Base-by-base conservation (phyloP, 805 yeast species). In the Candida wancherniae region DNA sequence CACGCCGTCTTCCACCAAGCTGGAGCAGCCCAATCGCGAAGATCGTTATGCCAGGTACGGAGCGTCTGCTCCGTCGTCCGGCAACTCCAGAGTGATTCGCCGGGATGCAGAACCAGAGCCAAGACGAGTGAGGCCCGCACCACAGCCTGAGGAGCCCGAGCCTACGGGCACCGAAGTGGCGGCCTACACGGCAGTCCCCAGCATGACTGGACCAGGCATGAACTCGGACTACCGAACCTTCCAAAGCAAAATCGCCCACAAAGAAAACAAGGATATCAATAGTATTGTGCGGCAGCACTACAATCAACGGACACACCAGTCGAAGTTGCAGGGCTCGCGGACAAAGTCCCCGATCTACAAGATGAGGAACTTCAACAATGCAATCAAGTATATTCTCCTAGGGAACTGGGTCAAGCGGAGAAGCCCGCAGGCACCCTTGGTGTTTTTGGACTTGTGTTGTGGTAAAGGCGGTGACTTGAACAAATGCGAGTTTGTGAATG, bases 391-490 rank as follows among this genome's bases (percentile, higher is more conserved):
- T 53, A 84, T 87, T 50, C 61, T 90, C 6, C 77, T 92, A 32
- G 80, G 81, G 34, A 83, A 81, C 44, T 79, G 68, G 56, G 75
- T 80, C 2, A 63, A 62, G 20, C 45, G 51, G 12, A 42, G 48
- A 10, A 39, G 48, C 5, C 50, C 44, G 2, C 35, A 28, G 6
- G 51, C 45, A 1, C 60, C 63, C 4, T 50, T 26, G 61, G 74
- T 39, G 70, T 72, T 82, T 1, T 61, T 92, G 12, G 99, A 92
- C 51, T 58, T 90, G 34, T 96, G 96, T 10, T 88, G 97, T 58
- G 99, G 99, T 9, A 94, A 92, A 55, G 99, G 99, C 31, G 99
- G 99, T 16, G 99, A 92, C 61, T 62, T 92, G 48, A 76, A 82
- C 46, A 92, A 92, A 55, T 90, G 95, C 78, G 83, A 80, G 30